These are phyloP conservation scores for Amanita fuliginea DNA, from an alignment of 768 basidiomycete species.

Conservation along the genomic window DNA sequence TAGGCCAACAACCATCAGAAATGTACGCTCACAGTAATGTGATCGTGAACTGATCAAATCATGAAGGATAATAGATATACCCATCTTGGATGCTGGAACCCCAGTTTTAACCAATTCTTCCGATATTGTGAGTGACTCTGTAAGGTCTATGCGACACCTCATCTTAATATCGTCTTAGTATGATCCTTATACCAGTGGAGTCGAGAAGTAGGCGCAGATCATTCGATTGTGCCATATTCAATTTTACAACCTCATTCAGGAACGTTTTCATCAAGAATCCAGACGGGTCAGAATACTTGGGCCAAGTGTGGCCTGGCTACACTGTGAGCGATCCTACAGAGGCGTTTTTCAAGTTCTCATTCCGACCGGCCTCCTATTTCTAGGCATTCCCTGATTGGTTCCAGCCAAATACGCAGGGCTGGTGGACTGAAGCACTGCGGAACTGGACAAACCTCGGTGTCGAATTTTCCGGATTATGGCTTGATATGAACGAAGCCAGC, in stretches of 20 bases:
- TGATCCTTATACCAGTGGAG: slow-evolving; percentile 53
- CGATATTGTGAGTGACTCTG: slow-evolving; percentile 39
- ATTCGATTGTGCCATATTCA: slow-evolving; percentile 2
- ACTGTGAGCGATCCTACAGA: slow-evolving; percentile 29
- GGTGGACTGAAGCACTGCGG: slow-evolving; percentile 22
- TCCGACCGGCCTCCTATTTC: neutral
- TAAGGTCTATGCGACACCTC: neutral
- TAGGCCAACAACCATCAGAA: slow-evolving; percentile 31
- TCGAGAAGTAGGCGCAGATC: slow-evolving; percentile 31
- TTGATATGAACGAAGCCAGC: slow-evolving; percentile 25
- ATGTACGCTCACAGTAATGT: slow-evolving; percentile 18
- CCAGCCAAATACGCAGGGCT: slow-evolving; percentile 17
- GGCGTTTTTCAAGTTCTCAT: neutral
- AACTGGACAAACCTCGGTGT: slow-evolving; percentile 20
- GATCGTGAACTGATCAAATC: neutral
- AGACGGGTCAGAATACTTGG: slow-evolving; percentile 60
- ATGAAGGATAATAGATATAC: slow-evolving; percentile 36
- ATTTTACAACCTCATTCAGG: slow-evolving; percentile 18
- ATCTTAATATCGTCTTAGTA: slow-evolving; percentile 30
- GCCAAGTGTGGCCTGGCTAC: slow-evolving; percentile 72
- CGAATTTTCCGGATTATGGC: slow-evolving; percentile 22
- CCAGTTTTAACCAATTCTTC: slow-evolving; percentile 45
- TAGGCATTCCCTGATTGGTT: slow-evolving; percentile 23
- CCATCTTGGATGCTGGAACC: slow-evolving; percentile 59
- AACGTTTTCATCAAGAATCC: slow-evolving; percentile 67